Evolutionary conservation across 345 rosid species (phyloP).

Genomic region (Angophora floribunda): DNA sequence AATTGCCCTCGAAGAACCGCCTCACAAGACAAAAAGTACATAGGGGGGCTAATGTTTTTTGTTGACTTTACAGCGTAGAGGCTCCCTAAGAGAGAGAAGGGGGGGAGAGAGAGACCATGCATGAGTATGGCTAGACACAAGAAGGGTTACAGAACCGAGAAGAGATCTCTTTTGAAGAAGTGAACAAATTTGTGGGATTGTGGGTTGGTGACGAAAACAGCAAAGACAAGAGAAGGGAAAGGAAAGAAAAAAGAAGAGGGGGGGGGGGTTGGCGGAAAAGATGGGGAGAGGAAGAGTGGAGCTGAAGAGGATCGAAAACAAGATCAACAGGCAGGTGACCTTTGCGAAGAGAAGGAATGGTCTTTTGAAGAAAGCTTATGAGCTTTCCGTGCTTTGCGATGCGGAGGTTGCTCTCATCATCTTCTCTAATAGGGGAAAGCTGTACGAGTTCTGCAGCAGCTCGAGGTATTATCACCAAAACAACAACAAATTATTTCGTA

Average conservation of each 20-base stretch:
- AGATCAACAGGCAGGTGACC: slow-evolving; percentile 98
- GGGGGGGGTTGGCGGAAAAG: neutral
- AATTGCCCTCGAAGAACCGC: neutral
- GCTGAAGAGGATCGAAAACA: slow-evolving; percentile 98
- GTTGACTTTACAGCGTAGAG: neutral
- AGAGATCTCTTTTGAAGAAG: neutral
- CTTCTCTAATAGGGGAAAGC: slow-evolving; percentile 99
- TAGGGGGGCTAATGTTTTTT: neutral
- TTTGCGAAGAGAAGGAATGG: slow-evolving; percentile 99
- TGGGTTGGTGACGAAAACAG: neutral
- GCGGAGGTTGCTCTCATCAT: slow-evolving; percentile 99
- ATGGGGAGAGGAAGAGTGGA: slow-evolving; percentile 99
- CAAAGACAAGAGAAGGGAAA: neutral
- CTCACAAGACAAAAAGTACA: neutral
- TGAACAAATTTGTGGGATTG: neutral
- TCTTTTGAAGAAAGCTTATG: slow-evolving; percentile 95
- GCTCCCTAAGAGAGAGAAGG: neutral
- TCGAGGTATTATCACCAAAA: slow-evolving; percentile 46
- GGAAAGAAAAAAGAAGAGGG: neutral
- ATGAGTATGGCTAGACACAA: neutral
- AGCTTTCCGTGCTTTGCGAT: slow-evolving; percentile 97
- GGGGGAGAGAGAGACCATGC: neutral
- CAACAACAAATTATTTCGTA: neutral
- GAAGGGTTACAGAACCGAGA: neutral
- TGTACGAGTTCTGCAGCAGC: slow-evolving; percentile 99